A percentile compares a stretch with the other conserved stretches of the same genome.
These are phyloP conservation scores for Gigaspora rosea DNA, from an alignment of 192 early-diverging fungal species.

Conservation along the genomic window DNA sequence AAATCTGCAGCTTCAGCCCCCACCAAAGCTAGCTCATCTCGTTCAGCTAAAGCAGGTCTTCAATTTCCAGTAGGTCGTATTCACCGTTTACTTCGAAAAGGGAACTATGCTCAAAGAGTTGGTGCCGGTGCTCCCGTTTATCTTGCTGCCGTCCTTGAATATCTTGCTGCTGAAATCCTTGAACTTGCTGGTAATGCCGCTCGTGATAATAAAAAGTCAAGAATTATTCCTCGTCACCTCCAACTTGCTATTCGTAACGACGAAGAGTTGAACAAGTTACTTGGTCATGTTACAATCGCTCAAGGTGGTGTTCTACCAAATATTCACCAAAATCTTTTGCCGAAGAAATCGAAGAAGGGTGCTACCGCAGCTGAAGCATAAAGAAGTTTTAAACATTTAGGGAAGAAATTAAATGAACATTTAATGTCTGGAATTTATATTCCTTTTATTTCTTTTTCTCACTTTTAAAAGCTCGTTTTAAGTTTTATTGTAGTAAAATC, in stretches of 20 bases:
- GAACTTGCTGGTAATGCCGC: slow-evolving; percentile 96
- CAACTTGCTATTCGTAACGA: slow-evolving; percentile 96
- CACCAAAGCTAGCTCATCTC: slow-evolving; percentile 63
- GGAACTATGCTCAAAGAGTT: slow-evolving; percentile 92
- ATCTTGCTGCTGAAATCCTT: slow-evolving; percentile 94
- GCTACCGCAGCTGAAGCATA: slow-evolving; percentile 62
- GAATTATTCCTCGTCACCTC: slow-evolving; percentile 94
- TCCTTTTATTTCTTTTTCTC: too few relatives aligned
- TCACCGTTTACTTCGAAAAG: slow-evolving; percentile 91
- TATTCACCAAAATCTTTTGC: slow-evolving; percentile 85
- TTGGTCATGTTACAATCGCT: slow-evolving; percentile 74
- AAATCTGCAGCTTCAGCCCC: slow-evolving; percentile 62
- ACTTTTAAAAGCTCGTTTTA: too few relatives aligned
- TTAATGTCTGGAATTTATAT: too few relatives aligned
- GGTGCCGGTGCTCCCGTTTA: slow-evolving; percentile 94
- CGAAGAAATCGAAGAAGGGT: slow-evolving; percentile 77
- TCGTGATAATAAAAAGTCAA: slow-evolving; percentile 92
- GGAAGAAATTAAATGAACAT: not conserved
- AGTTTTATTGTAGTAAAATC: too few relatives aligned
- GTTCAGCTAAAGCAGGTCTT: slow-evolving; percentile 89
- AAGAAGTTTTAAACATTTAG: slow-evolving; percentile 22
- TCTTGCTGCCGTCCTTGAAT: slow-evolving; percentile 94
- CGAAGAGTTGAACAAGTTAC: slow-evolving; percentile 63
- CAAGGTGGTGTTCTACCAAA: slow-evolving; percentile 94
- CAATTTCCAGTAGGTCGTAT: slow-evolving; percentile 98